These are phyloP conservation scores for Lachancea cidri DNA, from an alignment of 805 yeast species.

Conservation along the genomic window DNA sequence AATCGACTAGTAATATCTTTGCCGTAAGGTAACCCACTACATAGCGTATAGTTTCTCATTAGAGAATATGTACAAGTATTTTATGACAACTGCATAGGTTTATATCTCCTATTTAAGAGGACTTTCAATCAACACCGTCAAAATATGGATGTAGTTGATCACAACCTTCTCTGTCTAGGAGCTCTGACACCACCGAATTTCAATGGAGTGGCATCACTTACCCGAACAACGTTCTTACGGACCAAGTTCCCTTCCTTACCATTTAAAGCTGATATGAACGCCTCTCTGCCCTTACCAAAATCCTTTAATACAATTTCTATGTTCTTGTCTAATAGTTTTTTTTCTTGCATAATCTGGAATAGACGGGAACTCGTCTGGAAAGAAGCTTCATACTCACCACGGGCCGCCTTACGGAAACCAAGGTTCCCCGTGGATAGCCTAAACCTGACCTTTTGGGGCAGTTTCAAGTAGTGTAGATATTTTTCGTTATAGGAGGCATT, in stretches of 20 bases:
- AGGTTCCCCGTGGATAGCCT: slow-evolving; percentile 76
- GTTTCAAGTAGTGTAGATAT: slow-evolving; percentile 68
- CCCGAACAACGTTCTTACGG: slow-evolving; percentile 59
- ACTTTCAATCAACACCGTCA: neutral
- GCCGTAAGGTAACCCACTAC: too few relatives aligned
- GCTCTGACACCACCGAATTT: slow-evolving; percentile 91
- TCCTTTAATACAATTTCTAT: slow-evolving; percentile 75
- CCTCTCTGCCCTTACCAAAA: slow-evolving; percentile 86
- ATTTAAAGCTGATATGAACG: slow-evolving; percentile 74
- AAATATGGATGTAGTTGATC: slow-evolving; percentile 8
- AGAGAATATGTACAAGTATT: too few relatives aligned
- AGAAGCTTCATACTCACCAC: slow-evolving; percentile 91
- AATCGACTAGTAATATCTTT: too few relatives aligned
- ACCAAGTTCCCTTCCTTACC: slow-evolving; percentile 83
- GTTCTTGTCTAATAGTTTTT: slow-evolving; percentile 49
- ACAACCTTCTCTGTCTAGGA: slow-evolving; percentile 74
- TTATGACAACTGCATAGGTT: too few relatives aligned
- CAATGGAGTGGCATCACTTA: slow-evolving; percentile 75
- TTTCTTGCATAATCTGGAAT: slow-evolving; percentile 67
- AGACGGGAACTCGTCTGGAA: slow-evolving; percentile 75
- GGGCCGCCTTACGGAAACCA: slow-evolving; percentile 84
- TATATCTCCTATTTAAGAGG: too few relatives aligned
- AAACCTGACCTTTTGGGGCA: slow-evolving; percentile 69
- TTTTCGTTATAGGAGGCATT: slow-evolving; percentile 57
- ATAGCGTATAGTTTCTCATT: too few relatives aligned